Conservation (phyloP, 2,329 filamentous ascomycete genomes). For the Hirsutella rhossiliensis region DNA sequence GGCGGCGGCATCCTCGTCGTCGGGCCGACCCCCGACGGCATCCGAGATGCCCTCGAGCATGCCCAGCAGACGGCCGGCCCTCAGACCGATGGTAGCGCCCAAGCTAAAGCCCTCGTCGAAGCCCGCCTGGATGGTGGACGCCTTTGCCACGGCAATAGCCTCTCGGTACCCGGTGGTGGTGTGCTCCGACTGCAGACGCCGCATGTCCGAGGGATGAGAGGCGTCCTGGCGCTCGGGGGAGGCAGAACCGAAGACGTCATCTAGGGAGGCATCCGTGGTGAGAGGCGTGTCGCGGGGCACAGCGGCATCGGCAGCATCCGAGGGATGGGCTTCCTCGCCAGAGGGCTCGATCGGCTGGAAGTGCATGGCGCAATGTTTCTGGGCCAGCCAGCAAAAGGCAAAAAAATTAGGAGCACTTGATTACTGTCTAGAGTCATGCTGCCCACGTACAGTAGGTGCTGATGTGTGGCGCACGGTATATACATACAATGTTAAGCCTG, state of each 20-base stretch:
- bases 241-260: slow-evolving; percentile 23
- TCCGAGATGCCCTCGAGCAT: slow-evolving; percentile 58
- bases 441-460: too few relatives aligned
- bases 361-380: not conserved
- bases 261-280: slow-evolving; percentile 13
- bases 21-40: slow-evolving; percentile 24
- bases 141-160: slow-evolving; percentile 67
- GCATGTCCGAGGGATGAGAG: slow-evolving; percentile 51
- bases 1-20: slow-evolving; percentile 13
- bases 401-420: too few relatives aligned
- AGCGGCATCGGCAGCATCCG: slow-evolving; percentile 8
- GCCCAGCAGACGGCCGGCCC: slow-evolving; percentile 64
- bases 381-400: too few relatives aligned
- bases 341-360: not conserved
- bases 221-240: not conserved
- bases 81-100: slow-evolving; percentile 67
- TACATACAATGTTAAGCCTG: too few relatives aligned
- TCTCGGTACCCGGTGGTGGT: slow-evolving; percentile 84
- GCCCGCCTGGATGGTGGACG: slow-evolving; percentile 64
- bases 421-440: too few relatives aligned
- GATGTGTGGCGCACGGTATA: too few relatives aligned
- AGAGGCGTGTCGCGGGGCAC: not conserved
- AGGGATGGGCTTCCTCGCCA: slow-evolving; percentile 12
- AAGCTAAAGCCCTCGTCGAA: slow-evolving; percentile 87
- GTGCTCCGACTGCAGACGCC: slow-evolving; percentile 62